Evolutionary conservation across 495 filamentous ascomycete species (phyloP).

Genomic region (Daldinia decipiens): DNA sequence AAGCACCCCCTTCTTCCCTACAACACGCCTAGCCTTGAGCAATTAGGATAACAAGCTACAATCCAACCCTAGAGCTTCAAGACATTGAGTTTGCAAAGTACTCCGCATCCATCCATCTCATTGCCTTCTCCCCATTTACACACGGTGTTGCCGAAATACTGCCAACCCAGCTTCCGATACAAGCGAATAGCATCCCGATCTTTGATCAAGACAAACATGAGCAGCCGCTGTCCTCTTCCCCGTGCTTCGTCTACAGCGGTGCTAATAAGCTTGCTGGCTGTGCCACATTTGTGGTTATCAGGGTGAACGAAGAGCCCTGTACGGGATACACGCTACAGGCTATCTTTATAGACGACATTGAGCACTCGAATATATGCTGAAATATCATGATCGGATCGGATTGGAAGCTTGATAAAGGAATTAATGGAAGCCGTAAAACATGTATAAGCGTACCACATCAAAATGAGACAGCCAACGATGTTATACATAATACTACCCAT

Average conservation of each 20-base stretch:
- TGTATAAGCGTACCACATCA: background rate
- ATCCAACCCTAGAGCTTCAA: background rate
- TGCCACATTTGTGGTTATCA: conserved; percentile 15
- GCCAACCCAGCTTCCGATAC: conserved; percentile 32
- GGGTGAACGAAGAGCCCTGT: conserved; percentile 37
- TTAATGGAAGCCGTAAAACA: background rate
- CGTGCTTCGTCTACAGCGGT: conserved; percentile 24
- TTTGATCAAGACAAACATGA: conserved; percentile 34
- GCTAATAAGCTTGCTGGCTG: conserved; percentile 23
- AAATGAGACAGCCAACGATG: background rate
- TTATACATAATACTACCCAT: too few relatives aligned
- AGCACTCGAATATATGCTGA: conserved; percentile 25
- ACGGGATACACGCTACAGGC: conserved; percentile 38
- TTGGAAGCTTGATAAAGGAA: background rate
- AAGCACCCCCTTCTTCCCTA: background rate
- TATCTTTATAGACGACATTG: conserved; percentile 19
- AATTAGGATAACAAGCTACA: background rate
- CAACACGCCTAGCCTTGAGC: background rate
- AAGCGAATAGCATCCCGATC: conserved; percentile 36
- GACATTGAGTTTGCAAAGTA: conserved; percentile 23
- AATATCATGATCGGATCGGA: conserved; percentile 15
- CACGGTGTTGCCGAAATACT: conserved; percentile 22
- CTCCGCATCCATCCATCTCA: conserved; percentile 27
- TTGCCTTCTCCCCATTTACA: conserved; percentile 27
- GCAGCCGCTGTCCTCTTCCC: conserved; percentile 7